Percentiles rank a stretch among this genome's conserved stretches.
Evolutionary conservation across 2,329 filamentous ascomycete species (phyloP).

Genomic region (Hymenoscyphus fructigenus): DNA sequence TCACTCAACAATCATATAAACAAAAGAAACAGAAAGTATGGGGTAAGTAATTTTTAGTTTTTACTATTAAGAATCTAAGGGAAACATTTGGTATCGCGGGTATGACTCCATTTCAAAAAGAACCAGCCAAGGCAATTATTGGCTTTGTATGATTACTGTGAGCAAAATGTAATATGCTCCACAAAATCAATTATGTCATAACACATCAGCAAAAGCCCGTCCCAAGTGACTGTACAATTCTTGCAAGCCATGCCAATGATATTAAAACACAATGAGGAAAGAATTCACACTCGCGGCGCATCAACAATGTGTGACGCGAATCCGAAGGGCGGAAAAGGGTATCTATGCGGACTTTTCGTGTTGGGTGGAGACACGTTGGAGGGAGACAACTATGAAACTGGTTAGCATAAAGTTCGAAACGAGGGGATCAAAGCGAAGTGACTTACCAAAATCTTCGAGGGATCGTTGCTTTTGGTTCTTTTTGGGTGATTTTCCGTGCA

Average conservation of each 20-base stretch:
- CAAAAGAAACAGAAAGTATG: background rate
- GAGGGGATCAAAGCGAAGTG: slow-evolving; percentile 15
- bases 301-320: slow-evolving; percentile 8
- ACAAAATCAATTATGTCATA: slow-evolving; percentile 2
- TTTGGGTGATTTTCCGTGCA: slow-evolving; percentile 86
- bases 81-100: slow-evolving; percentile 14
- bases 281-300: slow-evolving; percentile 1
- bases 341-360: slow-evolving; percentile 81
- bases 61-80: slow-evolving; percentile 14
- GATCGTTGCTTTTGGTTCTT: slow-evolving; percentile 79
- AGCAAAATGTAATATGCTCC: slow-evolving; percentile 5
- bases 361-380: slow-evolving; percentile 87
- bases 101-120: slow-evolving; percentile 15
- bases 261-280: slow-evolving; percentile 18
- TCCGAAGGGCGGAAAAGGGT: background rate
- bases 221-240: slow-evolving; percentile 16
- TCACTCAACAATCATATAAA: background rate
- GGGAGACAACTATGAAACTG: slow-evolving; percentile 67
- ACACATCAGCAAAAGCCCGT: slow-evolving; percentile 11
- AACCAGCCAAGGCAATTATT: background rate
- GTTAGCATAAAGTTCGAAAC: slow-evolving; percentile 46
- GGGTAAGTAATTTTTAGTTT: slow-evolving; percentile 8
- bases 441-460: slow-evolving; percentile 85
- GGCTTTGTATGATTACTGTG: slow-evolving; percentile 1
- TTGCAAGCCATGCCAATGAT: slow-evolving; percentile 10